Base-by-base conservation (phyloP, 2,329 filamentous ascomycete genomes). In the Ceratocystis alfenasii region DNA sequence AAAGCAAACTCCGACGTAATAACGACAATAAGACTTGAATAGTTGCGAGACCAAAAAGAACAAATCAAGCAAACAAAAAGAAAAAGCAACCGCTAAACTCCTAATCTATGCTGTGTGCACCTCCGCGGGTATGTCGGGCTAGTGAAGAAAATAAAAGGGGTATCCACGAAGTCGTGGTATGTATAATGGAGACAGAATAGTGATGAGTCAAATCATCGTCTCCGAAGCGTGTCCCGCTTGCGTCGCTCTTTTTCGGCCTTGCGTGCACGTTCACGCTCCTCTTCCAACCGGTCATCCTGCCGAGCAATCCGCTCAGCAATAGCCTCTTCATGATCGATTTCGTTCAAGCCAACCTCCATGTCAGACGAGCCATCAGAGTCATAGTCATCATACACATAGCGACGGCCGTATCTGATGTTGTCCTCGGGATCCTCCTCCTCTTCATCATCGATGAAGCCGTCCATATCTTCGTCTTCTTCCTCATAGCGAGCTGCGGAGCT, bases 301-400 rank as follows among this genome's bases (percentile, higher is more conserved):
- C 82, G 82, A 28, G 87, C 89, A 65, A 81, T 78, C 36, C 77
- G 75, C 68, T 86, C 81, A 1, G 88, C 87, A 62, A 77, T 72
- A 60, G 79, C 77, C 73, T 93, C 89, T 73, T 93, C 89, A 45
- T 81, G 77, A 68, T 90, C 87, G 64, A 92, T 83, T 70, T 91
- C 88, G 68, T 86, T 86, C 46, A 87, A 73, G 44, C 87, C 87
- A 1, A 87, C 89, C 73, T 91, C 88, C 87, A 91, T 91, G 70
- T 90, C 88, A 5, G 87, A 89, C 4, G 86, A 88, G 5, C 73
- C 83, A 65, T 87, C 87, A 0, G 84, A 86, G 2, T 78, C 81
- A 69, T 88, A 87, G 61, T 78, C 79, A 68, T 82, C 80, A 28
- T 68, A 68, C 5, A 57, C 50, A 30, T 69, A 69, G 25, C 22